Conservation (phyloP, 2,329 filamentous ascomycete species). For the Stemphylium lycopersici region DNA sequence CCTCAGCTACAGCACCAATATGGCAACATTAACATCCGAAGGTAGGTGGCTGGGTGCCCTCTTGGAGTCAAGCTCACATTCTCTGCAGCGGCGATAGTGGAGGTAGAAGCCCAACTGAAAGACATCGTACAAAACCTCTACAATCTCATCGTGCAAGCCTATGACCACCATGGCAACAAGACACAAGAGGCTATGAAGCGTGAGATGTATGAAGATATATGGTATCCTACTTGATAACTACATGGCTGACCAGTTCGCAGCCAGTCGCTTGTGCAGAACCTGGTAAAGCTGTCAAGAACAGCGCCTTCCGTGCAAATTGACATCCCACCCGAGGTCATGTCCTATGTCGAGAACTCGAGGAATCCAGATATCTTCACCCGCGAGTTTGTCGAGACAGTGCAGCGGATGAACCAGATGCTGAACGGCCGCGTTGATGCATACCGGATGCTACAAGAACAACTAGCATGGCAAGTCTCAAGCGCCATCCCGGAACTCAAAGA, state of each 20-base stretch:
- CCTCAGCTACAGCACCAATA: slow-evolving; percentile 2
- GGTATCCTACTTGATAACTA: no score
- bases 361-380: slow-evolving; percentile 72
- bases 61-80: slow-evolving; percentile 1
- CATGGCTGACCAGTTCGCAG: slow-evolving; percentile 30
- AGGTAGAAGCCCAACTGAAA: slow-evolving; percentile 60
- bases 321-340: slow-evolving; percentile 66
- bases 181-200: slow-evolving; percentile 64
- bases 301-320: slow-evolving; percentile 58
- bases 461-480: slow-evolving; percentile 63
- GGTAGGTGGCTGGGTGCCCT: not conserved
- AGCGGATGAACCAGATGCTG: slow-evolving; percentile 66
- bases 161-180: slow-evolving; percentile 64
- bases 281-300: slow-evolving; percentile 59
- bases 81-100: slow-evolving; percentile 19
- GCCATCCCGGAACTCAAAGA: slow-evolving; percentile 63
- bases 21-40: slow-evolving; percentile 15
- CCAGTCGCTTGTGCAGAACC: slow-evolving; percentile 60
- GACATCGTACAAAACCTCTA: slow-evolving; percentile 67
- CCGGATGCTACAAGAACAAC: slow-evolving; percentile 62
- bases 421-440: slow-evolving; percentile 67
- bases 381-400: slow-evolving; percentile 68
- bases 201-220: slow-evolving; percentile 57
- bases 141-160: slow-evolving; percentile 63
- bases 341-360: slow-evolving; percentile 66